phyloP scores from a whole-genome alignment of 768 basidiomycete species.

The Mycena kentingensis region DNA sequence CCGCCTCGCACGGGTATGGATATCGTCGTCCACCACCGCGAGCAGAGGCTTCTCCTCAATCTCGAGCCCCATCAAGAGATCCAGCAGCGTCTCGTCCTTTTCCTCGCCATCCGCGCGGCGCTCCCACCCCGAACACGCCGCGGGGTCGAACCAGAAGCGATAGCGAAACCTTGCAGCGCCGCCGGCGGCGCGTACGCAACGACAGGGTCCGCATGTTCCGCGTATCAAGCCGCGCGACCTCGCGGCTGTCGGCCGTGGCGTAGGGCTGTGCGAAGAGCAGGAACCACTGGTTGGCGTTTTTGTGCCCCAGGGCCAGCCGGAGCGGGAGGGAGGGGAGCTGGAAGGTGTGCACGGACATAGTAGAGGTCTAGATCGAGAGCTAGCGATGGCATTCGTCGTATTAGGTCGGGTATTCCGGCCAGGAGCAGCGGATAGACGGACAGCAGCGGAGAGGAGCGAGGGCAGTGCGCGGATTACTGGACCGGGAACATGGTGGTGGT shows the following conservation, averaged over 20 bases:
- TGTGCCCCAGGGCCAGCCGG: slow-evolving; percentile 21
- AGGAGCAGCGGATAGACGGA: no score
- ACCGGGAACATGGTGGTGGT: no score
- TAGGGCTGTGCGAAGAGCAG: slow-evolving; percentile 23
- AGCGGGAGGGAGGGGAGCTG: slow-evolving; percentile 13
- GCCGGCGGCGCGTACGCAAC: slow-evolving; percentile 1
- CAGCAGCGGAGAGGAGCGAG: no score
- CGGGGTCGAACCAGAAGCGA: slow-evolving; percentile 22
- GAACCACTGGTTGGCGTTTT: slow-evolving; percentile 17
- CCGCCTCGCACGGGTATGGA: slow-evolving; percentile 1
- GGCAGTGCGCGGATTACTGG: no score
- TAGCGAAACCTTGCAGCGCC: no score
- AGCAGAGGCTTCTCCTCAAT: slow-evolving; percentile 16
- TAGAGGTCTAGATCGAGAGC: no score
- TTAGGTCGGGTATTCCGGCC: no score
- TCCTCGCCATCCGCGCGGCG: neutral
- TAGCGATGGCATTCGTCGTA: no score
- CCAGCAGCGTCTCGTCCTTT: slow-evolving; percentile 21
- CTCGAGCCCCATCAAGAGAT: slow-evolving; percentile 16
- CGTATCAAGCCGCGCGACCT: slow-evolving; percentile 22
- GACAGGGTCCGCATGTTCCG: no score
- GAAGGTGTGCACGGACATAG: slow-evolving; percentile 10
- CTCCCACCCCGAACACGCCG: slow-evolving; percentile 23
- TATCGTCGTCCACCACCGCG: slow-evolving; percentile 15
- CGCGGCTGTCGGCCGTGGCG: slow-evolving; percentile 19